These are phyloP conservation scores for Sarocladium kiliense DNA, from an alignment of 2,329 filamentous ascomycete species.

Conservation along the genomic window DNA sequence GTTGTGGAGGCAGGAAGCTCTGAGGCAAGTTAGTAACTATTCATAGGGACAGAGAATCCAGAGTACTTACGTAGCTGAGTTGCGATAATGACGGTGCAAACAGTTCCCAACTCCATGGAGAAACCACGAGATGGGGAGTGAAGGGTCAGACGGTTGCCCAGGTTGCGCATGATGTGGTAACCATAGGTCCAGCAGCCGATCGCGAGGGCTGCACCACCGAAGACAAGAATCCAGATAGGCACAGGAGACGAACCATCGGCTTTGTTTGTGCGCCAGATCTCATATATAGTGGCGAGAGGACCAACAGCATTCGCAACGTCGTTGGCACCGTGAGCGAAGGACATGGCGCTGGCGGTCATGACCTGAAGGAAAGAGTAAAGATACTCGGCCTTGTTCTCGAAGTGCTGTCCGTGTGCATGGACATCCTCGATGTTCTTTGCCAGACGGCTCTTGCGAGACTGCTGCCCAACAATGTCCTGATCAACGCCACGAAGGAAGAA, in stretches of 20 bases:
- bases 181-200: constrained; percentile 33
- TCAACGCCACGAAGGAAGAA: constrained; percentile 18
- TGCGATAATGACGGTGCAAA: constrained; percentile 22
- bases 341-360: constrained; percentile 47
- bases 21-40: no score
- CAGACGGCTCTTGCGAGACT: background rate
- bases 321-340: constrained; percentile 52
- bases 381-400: constrained; percentile 48
- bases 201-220: constrained; percentile 28
- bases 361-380: constrained; percentile 44
- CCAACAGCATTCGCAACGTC: constrained; percentile 49
- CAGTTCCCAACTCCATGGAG: constrained; percentile 33
- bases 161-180: constrained; percentile 30
- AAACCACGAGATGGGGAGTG: constrained; percentile 30
- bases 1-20: constrained; percentile 20
- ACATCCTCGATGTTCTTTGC: constrained; percentile 28
- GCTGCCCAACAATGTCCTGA: constrained; percentile 16
- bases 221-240: constrained; percentile 31
- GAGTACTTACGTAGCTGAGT: constrained; percentile 5
- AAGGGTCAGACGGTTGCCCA: constrained; percentile 37
- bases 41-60: no score
- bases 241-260: constrained; percentile 25
- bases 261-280: constrained; percentile 39
- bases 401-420: constrained; percentile 43
- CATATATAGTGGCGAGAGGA: constrained; percentile 47